Conservation (phyloP, 2,329 filamentous ascomycete species). For the Penicillium sp. region DNA sequence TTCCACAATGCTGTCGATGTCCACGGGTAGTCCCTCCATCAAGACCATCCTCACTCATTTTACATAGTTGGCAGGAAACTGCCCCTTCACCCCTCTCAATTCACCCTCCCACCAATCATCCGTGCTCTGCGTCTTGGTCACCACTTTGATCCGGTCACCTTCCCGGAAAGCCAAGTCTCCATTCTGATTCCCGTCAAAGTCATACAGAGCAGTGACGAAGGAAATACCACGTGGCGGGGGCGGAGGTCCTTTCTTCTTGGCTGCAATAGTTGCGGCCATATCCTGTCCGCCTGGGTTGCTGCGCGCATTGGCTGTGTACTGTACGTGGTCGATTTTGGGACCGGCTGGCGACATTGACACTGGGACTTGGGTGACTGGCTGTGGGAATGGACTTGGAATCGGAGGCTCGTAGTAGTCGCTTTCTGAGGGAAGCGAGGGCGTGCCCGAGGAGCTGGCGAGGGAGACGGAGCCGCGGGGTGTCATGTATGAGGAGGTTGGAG, state of each 20-base stretch:
- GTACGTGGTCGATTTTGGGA: conserved; percentile 29
- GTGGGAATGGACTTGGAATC: conserved; percentile 6
- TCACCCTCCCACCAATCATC: conserved; percentile 91
- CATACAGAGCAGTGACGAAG: conserved; percentile 69
- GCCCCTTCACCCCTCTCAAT: conserved; percentile 61
- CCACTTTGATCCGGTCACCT: conserved; percentile 70
- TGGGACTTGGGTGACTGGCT: conserved; percentile 3
- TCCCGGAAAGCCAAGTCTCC: conserved; percentile 72
- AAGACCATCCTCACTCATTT: conserved; percentile 27
- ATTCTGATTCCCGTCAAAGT: conserved; percentile 64
- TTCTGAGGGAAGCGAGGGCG: conserved; percentile 13
- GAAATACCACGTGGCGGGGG: conserved; percentile 57
- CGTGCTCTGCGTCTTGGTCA: conserved; percentile 72
- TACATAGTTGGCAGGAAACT: conserved; percentile 82
- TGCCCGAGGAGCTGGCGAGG: conserved; percentile 14
- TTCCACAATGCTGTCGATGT: not conserved
- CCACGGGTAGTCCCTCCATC: not conserved
- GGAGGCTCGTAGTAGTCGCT: conserved; percentile 15
- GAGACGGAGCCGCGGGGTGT: conserved; percentile 23
- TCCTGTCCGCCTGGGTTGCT: conserved; percentile 39
- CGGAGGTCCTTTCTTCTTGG: conserved; percentile 71
- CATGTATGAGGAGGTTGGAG: conserved; percentile 25
- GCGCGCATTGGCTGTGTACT: conserved; percentile 33
- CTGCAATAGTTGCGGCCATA: conserved; percentile 32
- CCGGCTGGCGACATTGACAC: conserved; percentile 30